phyloP scores from a whole-genome alignment of 768 basidiomycete genomes.

The Bullera alba region DNA sequence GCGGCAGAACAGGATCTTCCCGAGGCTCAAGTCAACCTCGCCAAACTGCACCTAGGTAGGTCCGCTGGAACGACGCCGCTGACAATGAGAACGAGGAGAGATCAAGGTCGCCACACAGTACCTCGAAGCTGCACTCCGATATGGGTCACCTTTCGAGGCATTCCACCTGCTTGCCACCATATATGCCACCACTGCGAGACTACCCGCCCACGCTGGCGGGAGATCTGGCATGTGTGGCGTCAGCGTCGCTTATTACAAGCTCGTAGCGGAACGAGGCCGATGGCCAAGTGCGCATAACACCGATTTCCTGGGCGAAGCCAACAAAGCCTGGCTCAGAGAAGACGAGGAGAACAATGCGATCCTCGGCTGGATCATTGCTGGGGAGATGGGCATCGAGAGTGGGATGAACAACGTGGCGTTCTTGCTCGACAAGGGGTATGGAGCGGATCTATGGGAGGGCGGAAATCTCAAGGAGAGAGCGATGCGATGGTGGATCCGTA shows the following conservation, averaged over 20 bases:
- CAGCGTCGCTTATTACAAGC: slow-evolving; percentile 87
- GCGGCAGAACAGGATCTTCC: slow-evolving; percentile 84
- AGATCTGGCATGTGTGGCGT: slow-evolving; percentile 68
- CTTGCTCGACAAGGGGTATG: slow-evolving; percentile 76
- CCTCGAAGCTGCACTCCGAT: slow-evolving; percentile 74
- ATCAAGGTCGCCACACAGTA: slow-evolving; percentile 59
- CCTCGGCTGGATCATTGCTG: slow-evolving; percentile 89
- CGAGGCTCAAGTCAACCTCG: slow-evolving; percentile 86
- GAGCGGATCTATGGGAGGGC: neutral
- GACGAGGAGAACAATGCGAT: slow-evolving; percentile 79
- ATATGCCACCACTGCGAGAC: slow-evolving; percentile 57
- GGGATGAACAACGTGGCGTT: slow-evolving; percentile 95
- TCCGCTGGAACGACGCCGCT: slow-evolving; percentile 5
- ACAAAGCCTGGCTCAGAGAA: slow-evolving; percentile 55
- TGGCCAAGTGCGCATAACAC: slow-evolving; percentile 66
- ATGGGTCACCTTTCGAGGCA: slow-evolving; percentile 88
- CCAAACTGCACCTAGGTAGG: slow-evolving; percentile 53
- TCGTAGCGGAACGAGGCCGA: slow-evolving; percentile 83
- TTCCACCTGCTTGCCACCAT: slow-evolving; percentile 88
- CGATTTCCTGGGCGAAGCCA: slow-evolving; percentile 70
- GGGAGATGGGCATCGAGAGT: slow-evolving; percentile 82
- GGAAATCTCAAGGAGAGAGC: slow-evolving; percentile 47
- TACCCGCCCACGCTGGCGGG: slow-evolving; percentile 6
- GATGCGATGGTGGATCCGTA: slow-evolving; percentile 87
- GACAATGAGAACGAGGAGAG: slow-evolving; percentile 60